Evolutionary conservation across 2,329 filamentous ascomycete genomes (phyloP).

Genomic region (Metarhizium anisopliae): DNA sequence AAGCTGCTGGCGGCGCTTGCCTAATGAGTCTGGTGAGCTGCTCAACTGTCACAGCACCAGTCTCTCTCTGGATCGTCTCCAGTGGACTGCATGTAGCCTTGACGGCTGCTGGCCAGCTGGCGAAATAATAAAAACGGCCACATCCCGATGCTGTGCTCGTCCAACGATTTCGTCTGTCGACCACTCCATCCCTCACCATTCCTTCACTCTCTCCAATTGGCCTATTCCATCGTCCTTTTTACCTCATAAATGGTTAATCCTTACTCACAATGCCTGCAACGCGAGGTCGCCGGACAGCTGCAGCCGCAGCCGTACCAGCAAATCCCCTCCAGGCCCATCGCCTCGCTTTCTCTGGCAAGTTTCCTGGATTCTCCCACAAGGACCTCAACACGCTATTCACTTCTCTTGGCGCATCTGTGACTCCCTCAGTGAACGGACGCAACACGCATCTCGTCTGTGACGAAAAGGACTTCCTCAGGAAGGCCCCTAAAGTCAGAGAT

Average conservation of each 20-base stretch:
- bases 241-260: not conserved
- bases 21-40: not conserved
- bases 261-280: not conserved
- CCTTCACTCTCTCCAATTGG: not conserved
- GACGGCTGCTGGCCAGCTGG: not conserved
- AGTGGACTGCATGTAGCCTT: not conserved
- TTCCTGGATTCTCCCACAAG: conserved; percentile 44
- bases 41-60: no score
- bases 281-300: conserved; percentile 4
- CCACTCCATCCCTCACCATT: not conserved
- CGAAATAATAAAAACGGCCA: not conserved
- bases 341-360: conserved; percentile 52
- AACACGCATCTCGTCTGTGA: conserved; percentile 52
- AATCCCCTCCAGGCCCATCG: conserved; percentile 36
- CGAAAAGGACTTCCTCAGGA: conserved; percentile 39
- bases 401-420: conserved; percentile 39
- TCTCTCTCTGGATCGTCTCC: not conserved
- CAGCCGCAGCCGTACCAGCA: conserved; percentile 6
- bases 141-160: not conserved
- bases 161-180: not conserved
- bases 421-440: conserved; percentile 36
- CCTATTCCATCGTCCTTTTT: not conserved
- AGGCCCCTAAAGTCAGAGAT: conserved; percentile 41
- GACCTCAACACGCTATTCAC: conserved; percentile 36
- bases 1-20: not conserved